Evolutionary conservation across 1,284 basidiomycete genomes (phyloP).

Genomic region (Exobasidium rhododendri): DNA sequence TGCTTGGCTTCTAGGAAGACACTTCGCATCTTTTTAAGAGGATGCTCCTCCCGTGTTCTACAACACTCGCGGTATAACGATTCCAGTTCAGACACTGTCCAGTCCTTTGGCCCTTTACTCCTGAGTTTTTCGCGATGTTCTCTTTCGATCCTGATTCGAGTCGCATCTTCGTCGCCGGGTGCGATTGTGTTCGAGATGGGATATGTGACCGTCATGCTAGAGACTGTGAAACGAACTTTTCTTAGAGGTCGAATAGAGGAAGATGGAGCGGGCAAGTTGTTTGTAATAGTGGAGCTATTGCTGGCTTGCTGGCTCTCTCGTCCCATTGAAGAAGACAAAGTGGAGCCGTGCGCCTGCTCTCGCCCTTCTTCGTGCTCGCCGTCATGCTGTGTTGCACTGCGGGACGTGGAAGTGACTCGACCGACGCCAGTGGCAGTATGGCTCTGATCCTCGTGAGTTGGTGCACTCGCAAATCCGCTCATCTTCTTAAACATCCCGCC

Average conservation of each 20-base stretch:
- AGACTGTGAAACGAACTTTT: slow-evolving; percentile 49
- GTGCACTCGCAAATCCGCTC: slow-evolving; percentile 29
- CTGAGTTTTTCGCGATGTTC: slow-evolving; percentile 40
- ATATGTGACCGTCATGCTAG: slow-evolving; percentile 49
- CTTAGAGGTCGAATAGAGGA: slow-evolving; percentile 26
- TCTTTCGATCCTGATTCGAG: slow-evolving; percentile 41
- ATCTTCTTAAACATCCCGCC: slow-evolving; percentile 43
- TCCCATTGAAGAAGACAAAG: background rate
- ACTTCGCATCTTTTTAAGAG: slow-evolving; percentile 46
- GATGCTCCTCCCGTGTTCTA: slow-evolving; percentile 49
- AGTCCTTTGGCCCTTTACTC: slow-evolving; percentile 27
- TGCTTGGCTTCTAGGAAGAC: slow-evolving; percentile 27
- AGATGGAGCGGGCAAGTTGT: slow-evolving; percentile 14
- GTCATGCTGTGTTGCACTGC: slow-evolving; percentile 1
- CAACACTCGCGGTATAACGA: slow-evolving; percentile 51
- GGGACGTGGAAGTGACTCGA: background rate
- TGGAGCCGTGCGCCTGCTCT: background rate
- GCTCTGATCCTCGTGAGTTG: slow-evolving; percentile 3
- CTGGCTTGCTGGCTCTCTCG: background rate
- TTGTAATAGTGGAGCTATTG: background rate
- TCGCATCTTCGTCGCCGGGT: slow-evolving; percentile 45
- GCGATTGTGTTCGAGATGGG: slow-evolving; percentile 42
- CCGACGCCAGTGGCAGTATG: background rate
- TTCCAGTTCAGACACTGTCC: slow-evolving; percentile 46
- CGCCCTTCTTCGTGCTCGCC: slow-evolving; percentile 6